These are phyloP conservation scores for Chamaecyparis obtusa DNA, from an alignment of 75 land plant species.

Conservation along the genomic window DNA sequence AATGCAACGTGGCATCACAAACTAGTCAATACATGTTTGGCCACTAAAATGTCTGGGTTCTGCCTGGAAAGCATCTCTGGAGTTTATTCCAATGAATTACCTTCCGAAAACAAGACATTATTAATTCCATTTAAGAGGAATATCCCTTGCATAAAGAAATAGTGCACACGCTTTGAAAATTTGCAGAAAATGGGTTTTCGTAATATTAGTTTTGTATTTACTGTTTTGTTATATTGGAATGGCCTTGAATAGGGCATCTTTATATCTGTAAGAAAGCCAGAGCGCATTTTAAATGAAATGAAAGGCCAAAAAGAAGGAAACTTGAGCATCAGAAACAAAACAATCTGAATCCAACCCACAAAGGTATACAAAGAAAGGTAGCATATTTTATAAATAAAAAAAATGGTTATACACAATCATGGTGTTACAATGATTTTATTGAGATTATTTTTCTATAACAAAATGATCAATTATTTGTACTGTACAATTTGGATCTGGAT, in stretches of 20 bases:
- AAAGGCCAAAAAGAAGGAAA: not conserved
- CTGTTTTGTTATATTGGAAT: not conserved
- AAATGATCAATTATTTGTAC: conserved; percentile 83
- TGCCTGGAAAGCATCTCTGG: not conserved
- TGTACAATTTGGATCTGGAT: conserved; percentile 57
- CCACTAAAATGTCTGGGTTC: not conserved
- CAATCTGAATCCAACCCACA: not conserved
- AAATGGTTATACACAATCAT: conserved; percentile 8
- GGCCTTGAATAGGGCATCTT: not conserved
- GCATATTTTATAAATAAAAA: not conserved
- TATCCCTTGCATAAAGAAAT: not conserved
- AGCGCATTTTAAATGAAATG: not conserved
- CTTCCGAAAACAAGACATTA: not conserved
- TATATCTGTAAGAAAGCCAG: not conserved
- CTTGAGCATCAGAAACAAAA: not conserved
- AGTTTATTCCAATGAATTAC: not conserved
- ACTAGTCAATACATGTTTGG: not conserved
- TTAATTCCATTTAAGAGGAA: not conserved
- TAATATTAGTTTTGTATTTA: not conserved
- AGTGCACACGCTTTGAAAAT: not conserved
- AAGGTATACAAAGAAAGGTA: not conserved
- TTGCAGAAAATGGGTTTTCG: not conserved
- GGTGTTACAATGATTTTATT: not conserved
- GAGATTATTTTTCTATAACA: conserved; percentile 42
- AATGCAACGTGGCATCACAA: not conserved